Percentiles rank a stretch among this genome's conserved stretches.
Evolutionary conservation across 2,329 filamentous ascomycete genomes (phyloP).

Genomic region (Alternaria novae-zelandiae): DNA sequence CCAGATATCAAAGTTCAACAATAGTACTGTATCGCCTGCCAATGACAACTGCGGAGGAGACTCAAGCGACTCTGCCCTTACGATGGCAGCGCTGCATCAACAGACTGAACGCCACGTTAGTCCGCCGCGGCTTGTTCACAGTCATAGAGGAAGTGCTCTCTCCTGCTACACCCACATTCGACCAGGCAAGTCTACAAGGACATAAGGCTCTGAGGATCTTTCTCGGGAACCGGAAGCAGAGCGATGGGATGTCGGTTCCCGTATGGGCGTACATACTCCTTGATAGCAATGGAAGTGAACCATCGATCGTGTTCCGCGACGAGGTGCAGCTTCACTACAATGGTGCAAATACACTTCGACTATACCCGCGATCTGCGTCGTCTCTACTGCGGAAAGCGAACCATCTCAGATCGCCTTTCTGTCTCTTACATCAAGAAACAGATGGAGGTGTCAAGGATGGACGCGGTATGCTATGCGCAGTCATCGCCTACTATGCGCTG

Average conservation of each 20-base stretch:
- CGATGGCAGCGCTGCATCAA: background rate
- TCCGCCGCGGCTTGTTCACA: background rate
- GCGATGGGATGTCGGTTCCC: background rate
- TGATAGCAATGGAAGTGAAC: background rate
- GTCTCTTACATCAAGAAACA: background rate
- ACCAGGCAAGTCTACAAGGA: background rate
- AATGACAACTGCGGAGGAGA: background rate
- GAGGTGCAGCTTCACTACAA: background rate
- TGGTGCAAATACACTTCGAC: rapidly evolving
- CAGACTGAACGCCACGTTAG: background rate
- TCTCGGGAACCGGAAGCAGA: background rate
- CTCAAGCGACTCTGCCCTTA: background rate
- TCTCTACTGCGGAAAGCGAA: background rate
- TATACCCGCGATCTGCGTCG: background rate
- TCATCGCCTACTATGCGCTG: background rate
- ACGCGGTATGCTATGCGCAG: background rate
- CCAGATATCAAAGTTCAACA: background rate
- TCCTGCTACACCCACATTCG: background rate
- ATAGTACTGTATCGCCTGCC: background rate
- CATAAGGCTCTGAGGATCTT: background rate
- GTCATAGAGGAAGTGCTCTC: background rate
- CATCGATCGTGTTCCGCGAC: background rate
- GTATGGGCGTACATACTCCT: background rate
- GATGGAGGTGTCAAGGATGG: background rate
- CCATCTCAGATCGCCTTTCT: background rate